Percentiles rank a stretch among this genome's conserved stretches.
Conservation (phyloP, 2,329 filamentous ascomycete genomes). For the Claviceps fusiformis region DNA sequence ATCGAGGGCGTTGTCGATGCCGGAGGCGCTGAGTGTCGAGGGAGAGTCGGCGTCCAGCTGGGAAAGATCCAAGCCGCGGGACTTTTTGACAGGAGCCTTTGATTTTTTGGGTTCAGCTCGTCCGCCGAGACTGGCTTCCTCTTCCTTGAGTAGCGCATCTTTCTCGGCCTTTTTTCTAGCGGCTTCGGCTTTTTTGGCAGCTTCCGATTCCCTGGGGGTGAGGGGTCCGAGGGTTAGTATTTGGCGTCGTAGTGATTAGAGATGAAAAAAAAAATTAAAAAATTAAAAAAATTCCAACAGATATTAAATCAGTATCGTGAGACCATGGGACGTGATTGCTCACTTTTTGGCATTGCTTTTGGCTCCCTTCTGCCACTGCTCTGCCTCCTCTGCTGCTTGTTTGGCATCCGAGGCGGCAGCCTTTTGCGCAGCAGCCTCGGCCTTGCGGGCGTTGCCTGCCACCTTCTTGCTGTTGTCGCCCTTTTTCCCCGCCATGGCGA, state of each 20-base stretch:
- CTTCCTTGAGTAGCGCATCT: slow-evolving; percentile 67
- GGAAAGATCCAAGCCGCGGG: slow-evolving; percentile 58
- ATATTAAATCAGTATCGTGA: too few species aligned
- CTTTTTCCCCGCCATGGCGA: slow-evolving; percentile 58
- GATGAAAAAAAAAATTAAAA: too few species aligned
- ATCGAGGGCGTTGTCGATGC: slow-evolving; percentile 89
- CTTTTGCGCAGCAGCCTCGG: slow-evolving; percentile 72
- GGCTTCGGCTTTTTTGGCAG: slow-evolving; percentile 63
- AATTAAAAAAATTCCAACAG: too few species aligned
- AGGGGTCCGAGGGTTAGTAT: not conserved
- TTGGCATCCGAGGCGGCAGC: slow-evolving; percentile 55
- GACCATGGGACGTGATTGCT: slow-evolving; percentile 4
- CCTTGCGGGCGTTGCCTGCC: slow-evolving; percentile 82
- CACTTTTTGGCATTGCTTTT: slow-evolving; percentile 85
- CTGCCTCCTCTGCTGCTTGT: slow-evolving; percentile 52
- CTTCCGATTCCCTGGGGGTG: slow-evolving; percentile 22
- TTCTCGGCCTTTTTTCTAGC: slow-evolving; percentile 90
- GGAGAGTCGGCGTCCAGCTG: slow-evolving; percentile 55
- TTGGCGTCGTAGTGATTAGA: too few species aligned
- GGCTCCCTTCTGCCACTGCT: slow-evolving; percentile 72
- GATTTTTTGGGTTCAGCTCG: slow-evolving; percentile 51
- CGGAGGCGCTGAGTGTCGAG: slow-evolving; percentile 59
- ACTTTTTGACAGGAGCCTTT: slow-evolving; percentile 56
- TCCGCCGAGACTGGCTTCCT: slow-evolving; percentile 54
- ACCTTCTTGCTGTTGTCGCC: slow-evolving; percentile 80